These are phyloP conservation scores for Rutstroemia sp. DNA, from an alignment of 2,329 filamentous ascomycete genomes.

Conservation along the genomic window DNA sequence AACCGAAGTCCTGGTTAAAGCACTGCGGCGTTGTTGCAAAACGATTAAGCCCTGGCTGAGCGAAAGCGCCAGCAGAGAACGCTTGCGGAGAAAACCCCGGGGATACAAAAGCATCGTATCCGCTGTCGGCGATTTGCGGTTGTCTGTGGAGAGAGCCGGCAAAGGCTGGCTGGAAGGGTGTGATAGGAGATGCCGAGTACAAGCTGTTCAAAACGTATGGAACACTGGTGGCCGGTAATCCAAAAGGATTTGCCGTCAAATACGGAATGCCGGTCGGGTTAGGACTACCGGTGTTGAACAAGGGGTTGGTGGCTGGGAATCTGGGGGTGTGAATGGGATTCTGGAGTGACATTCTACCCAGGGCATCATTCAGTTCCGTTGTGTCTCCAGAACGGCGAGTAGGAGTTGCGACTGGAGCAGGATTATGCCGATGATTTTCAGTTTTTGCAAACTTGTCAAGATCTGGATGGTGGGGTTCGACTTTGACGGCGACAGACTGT, in stretches of 20 bases:
- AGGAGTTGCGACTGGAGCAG: conserved; percentile 4
- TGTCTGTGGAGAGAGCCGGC: not conserved
- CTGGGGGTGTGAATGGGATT: conserved; percentile 3
- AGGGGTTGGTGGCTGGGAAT: not conserved
- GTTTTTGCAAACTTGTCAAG: not conserved
- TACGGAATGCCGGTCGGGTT: conserved; percentile 8
- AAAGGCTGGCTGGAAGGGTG: conserved; percentile 2
- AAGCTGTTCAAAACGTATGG: conserved; percentile 3
- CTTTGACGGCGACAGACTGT: conserved; percentile 9
- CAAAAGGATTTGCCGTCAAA: conserved; percentile 4
- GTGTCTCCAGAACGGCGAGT: conserved; percentile 8
- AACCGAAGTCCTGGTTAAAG: conserved; percentile 3
- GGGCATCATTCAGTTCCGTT: conserved; percentile 3
- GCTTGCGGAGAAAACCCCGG: not conserved
- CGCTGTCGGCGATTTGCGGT: not conserved
- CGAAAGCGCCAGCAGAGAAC: not conserved
- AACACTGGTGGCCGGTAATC: conserved; percentile 1
- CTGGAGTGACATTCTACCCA: conserved; percentile 9
- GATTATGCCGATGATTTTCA: not conserved
- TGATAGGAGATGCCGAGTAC: conserved; percentile 7
- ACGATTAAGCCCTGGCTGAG: not conserved
- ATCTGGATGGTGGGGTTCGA: conserved; percentile 12
- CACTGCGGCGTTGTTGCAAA: not conserved
- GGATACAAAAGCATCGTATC: not conserved
- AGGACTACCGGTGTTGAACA: conserved; percentile 6